Base-by-base conservation (phyloP, 2,329 filamentous ascomycete genomes). In the Ceratocystis eucalypticola region DNA sequence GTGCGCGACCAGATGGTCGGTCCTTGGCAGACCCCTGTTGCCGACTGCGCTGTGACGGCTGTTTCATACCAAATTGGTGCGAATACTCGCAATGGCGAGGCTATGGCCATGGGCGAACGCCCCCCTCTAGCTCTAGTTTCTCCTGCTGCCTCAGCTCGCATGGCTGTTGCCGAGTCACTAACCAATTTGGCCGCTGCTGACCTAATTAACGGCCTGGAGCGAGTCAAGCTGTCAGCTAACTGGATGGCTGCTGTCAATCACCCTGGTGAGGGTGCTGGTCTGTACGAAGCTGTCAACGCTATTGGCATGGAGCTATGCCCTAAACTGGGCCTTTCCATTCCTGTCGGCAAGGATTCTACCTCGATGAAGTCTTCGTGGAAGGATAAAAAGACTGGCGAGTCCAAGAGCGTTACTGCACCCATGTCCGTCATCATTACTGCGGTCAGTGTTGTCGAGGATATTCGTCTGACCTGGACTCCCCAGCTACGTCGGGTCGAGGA, bases 191-290 rank as follows among this genome's bases (percentile, higher is more conserved):
- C 89, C 46, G 94, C 94, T 66, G 89, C 82, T 37, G 80, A 84
- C 68, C 79, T 84, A 68, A 82, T 87, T 66, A 88, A 88, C 59
- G 85, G 89, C 65, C 79, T 97, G 64, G 83, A 83, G 68, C 86
- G 89, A 55, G 86, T 97, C 69, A 88, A 93, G 74, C 83, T 97
- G 8, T 96, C 92, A 2, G 93, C 93, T 62, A 97, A 99, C 78
- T 99, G 93, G 93, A 97, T 97, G 94, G 92, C 91, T 2, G 93
- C 93, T n/a, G 89, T 92, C 68, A 91, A 86, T 73, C 91, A 96
- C 74, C 87, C 89, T 25, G 94, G 94, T 61, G 94, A 99, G 76
- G 92, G 91, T 50, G 92, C 93, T 48, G 91, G 88, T 17, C 81
- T 97, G 41, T 97, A 96, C 72, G 91, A 96, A 75, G 94, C 92